Evolutionary conservation across 129 eudicot species (phyloP).

Genomic region (Sambucus nigra): DNA sequence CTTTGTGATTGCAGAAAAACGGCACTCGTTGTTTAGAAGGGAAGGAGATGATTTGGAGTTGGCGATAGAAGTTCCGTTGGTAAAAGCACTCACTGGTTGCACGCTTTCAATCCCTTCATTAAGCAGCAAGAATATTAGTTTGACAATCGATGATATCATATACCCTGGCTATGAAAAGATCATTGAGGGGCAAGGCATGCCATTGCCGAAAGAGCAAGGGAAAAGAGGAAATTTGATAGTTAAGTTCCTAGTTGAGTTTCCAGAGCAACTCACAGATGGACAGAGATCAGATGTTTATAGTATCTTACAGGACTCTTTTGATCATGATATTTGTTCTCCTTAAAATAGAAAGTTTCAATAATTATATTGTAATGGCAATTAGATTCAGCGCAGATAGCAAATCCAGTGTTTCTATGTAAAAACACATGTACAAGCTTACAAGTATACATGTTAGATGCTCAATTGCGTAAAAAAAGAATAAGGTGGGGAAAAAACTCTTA

Average conservation of each 20-base stretch:
- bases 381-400: background rate
- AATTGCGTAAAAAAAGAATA: too few relatives aligned
- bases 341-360: background rate
- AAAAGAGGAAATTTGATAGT: slow-evolving; percentile 53
- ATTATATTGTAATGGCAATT: too few relatives aligned
- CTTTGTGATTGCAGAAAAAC: slow-evolving; percentile 39
- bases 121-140: slow-evolving; percentile 23
- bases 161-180: slow-evolving; percentile 43
- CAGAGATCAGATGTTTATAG: slow-evolving; percentile 30
- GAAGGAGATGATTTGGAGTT: slow-evolving; percentile 52
- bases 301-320: slow-evolving; percentile 36
- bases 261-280: slow-evolving; percentile 34
- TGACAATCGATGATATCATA: slow-evolving; percentile 36
- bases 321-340: background rate
- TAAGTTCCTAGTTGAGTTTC: slow-evolving; percentile 42
- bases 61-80: slow-evolving; percentile 36
- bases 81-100: slow-evolving; percentile 57
- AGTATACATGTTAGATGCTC: background rate
- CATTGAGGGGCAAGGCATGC: slow-evolving; percentile 57
- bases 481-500: too few relatives aligned
- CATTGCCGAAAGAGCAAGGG: slow-evolving; percentile 31
- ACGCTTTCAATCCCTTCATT: slow-evolving; percentile 38
- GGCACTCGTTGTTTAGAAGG: slow-evolving; percentile 40
- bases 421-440: background rate
- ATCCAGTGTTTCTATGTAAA: background rate